Conservation (phyloP, 2,329 filamentous ascomycete species). For the Stagonosporopsis vannaccii region DNA sequence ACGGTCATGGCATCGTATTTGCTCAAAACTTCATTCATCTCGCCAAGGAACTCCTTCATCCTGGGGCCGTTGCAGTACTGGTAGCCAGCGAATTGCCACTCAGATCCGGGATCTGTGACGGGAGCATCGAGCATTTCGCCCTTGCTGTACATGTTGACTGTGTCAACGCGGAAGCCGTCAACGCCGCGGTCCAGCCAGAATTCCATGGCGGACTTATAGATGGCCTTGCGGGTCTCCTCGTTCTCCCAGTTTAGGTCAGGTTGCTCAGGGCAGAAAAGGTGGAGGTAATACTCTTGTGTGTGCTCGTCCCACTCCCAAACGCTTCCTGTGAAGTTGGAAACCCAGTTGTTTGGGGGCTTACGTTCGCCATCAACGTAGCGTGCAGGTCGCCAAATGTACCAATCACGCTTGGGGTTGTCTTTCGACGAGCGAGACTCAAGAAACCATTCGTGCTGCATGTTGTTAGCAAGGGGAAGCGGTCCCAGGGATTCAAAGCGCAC, state of each 20-base stretch:
- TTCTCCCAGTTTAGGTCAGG: slow-evolving; percentile 90
- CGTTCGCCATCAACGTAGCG: slow-evolving; percentile 63
- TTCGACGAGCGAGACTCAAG: slow-evolving; percentile 60
- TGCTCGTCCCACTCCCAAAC: slow-evolving; percentile 75
- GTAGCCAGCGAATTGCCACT: slow-evolving; percentile 49
- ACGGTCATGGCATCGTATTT: slow-evolving; percentile 73
- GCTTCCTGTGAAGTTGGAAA: slow-evolving; percentile 66
- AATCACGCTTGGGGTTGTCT: slow-evolving; percentile 60
- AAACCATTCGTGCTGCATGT: slow-evolving; percentile 62
- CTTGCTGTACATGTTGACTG: slow-evolving; percentile 50
- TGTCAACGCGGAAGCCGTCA: slow-evolving; percentile 53
- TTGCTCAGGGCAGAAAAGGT: slow-evolving; percentile 77
- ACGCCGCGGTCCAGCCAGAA: slow-evolving; percentile 82
- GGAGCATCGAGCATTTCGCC: slow-evolving; percentile 45
- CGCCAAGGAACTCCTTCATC: slow-evolving; percentile 71
- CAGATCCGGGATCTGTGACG: slow-evolving; percentile 38
- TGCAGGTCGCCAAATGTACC: slow-evolving; percentile 63
- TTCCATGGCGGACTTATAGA: slow-evolving; percentile 72
- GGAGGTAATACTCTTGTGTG: slow-evolving; percentile 77
- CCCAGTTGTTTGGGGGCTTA: slow-evolving; percentile 79
- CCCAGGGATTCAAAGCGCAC: not conserved
- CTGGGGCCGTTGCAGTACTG: slow-evolving; percentile 72
- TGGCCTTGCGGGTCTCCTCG: slow-evolving; percentile 68
- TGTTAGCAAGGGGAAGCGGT: slow-evolving; percentile 6
- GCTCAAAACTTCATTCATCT: slow-evolving; percentile 67